phyloP scores from a whole-genome alignment of 1,139 yeast genomes.

The Kurtzmaniella quercitrusa region DNA sequence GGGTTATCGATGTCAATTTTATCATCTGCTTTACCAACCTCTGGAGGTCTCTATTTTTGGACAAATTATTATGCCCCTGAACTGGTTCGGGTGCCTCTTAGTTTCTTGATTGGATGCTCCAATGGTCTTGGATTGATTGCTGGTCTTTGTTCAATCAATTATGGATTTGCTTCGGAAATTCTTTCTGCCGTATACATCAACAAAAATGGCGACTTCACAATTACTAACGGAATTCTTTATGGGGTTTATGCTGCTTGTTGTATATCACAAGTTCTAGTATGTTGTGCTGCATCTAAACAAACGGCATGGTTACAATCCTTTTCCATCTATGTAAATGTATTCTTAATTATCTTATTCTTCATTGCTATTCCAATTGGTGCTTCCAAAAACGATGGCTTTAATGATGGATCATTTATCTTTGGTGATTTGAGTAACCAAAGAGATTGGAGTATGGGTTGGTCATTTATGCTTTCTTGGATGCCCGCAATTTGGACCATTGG shows the following conservation, averaged over 20 bases:
- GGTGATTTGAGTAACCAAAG: constrained; percentile 51
- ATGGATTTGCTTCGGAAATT: constrained; percentile 35
- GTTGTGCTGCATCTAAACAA: constrained; percentile 33
- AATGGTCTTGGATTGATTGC: constrained; percentile 34
- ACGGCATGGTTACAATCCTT: constrained; percentile 57
- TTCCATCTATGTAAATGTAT: constrained; percentile 54
- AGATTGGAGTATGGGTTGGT: constrained; percentile 67
- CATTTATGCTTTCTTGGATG: constrained; percentile 56
- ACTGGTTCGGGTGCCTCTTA: constrained; percentile 26
- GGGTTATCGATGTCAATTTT: constrained; percentile 64
- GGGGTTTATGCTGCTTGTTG: constrained; percentile 36
- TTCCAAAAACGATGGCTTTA: constrained; percentile 24
- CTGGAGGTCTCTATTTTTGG: constrained; percentile 68
- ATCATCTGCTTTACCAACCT: constrained; percentile 68
- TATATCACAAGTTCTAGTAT: constrained; percentile 23
- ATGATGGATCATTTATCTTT: constrained; percentile 46
- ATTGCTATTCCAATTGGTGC: constrained; percentile 65
- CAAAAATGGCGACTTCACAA: constrained; percentile 27
- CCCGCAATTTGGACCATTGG: constrained; percentile 67
- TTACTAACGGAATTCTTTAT: constrained; percentile 28
- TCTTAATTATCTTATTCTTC: constrained; percentile 52
- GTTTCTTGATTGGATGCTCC: constrained; percentile 44
- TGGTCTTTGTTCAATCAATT: constrained; percentile 35
- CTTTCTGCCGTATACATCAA: constrained; percentile 31
- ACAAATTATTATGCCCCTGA: constrained; percentile 37